Base-by-base conservation (phyloP, 257 asterid genomes). In the Nicotiana sylvestris region DNA sequence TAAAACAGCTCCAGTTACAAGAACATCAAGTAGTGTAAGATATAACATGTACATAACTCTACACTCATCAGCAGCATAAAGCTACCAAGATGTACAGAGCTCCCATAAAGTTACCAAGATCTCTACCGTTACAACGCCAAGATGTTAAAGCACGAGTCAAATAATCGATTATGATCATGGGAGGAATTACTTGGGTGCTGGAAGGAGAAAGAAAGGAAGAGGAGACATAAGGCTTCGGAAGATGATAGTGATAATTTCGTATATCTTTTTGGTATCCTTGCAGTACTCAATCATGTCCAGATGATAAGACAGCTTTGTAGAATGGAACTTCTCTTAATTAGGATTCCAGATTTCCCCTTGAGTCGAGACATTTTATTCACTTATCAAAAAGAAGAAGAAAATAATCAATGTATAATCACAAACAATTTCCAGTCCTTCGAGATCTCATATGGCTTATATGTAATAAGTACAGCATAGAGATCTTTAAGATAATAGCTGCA, bases 71-170 rank as follows among this genome's bases (percentile, higher is more conserved):
- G 39, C 80, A 76, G 46, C 46, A 27, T 76, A 76, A 76, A 76
- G 29, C 80, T 51, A 72, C 25, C 39, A 72, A 46, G 25, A 72
- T 25, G 79, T 72, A 49, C 35, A 46, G 60, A 72, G 27, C 39
- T 72, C 79, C 61, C 39, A 72, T 25, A 72, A 21, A 12, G 5
- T 17, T 72, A 76, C 64, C 80, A 76, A 76, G 80, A 76, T 76
- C 64, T 51, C 46, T 27, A 76, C 64, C 5, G 8, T 76, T 25
- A 33, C 46, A 76, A 29, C 27, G 27, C 29, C 64, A 51, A 76
- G 6, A 76, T 76, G 64, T 27, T 76, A n/a, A 51, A 0, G 9
- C 64, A 76, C 46, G 46, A 76, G 64, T 27, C 8, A 29, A 29
- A 51, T 51, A 76, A 76, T 51, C 8, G 5, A 76, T 51, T 51